Evolutionary conservation across 352 stramenopile genomes (phyloP), one percentile per base, ranked within the genome.

Genomic region (Pythium biforme): DNA sequence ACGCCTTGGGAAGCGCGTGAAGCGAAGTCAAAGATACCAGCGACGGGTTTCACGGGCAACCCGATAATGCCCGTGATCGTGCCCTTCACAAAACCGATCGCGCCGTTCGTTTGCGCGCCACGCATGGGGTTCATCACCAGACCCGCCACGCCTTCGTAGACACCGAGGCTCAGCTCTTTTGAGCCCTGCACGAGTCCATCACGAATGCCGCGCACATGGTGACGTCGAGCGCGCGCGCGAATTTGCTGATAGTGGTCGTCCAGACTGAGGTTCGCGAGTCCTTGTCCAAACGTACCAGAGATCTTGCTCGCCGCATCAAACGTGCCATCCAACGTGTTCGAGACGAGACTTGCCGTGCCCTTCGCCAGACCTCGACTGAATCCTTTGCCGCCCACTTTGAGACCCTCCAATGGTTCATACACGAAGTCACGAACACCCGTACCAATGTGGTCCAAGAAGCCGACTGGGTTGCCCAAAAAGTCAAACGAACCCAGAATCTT

Each of bases 371-470:
- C 88, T 59, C 90, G 89, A 57, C 88, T 88, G 54, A 96, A 95
- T 12, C 86, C 83, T 60, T 94, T 92, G 9, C 86, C 86, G 20
- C 88, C 88, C 25, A 92, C 85, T 46, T 96, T 95, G 17, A 97
- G 73, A 31, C 92, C 92, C 69, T 98, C 88, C 20, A 98, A 83
- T 19, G 96, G 95, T 67, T 98, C 96, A 66, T 98, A 98, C 48
- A 98, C 97, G 62, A 99, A 98, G 62, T 98, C 92, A 46, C 92
- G 81, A 39, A 99, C 93, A 47, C 95, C 96, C 25, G 90, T 98
- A 41, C 96, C 96, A 66, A 99, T 91, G 63, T 99, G 97, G 26
- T 97, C 90, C 50, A 99, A 69, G 52, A 97, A 90, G 0, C 87
- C 87, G 15, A 95, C 88, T 15, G 86, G 86, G 43, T 95, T 95